These are phyloP conservation scores for Aspergillus carlsbadensis DNA, from an alignment of 495 filamentous ascomycete species.

Conservation along the genomic window DNA sequence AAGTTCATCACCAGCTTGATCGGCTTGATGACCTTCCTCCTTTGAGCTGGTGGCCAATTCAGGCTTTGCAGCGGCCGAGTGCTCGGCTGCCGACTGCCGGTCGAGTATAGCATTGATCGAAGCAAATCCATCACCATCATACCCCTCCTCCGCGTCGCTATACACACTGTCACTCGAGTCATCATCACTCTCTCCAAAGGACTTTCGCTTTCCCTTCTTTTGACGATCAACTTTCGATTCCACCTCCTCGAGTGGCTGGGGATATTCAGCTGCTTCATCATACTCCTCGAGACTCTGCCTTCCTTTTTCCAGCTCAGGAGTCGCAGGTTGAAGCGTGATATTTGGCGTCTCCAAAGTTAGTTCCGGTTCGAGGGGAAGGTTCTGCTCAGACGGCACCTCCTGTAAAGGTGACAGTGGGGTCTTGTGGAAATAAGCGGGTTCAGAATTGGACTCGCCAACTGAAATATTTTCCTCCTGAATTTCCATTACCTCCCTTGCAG, in stretches of 20 bases:
- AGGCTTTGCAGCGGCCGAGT: not conserved
- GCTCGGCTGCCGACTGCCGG: constrained; percentile 31
- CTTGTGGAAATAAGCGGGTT: not conserved
- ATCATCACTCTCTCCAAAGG: constrained; percentile 28
- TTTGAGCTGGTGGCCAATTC: not conserved
- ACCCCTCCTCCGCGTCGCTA: constrained; percentile 83
- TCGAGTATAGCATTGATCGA: constrained; percentile 85
- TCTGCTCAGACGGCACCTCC: not conserved
- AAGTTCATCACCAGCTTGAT: not conserved
- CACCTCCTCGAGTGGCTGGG: constrained; percentile 27
- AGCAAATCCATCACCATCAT: constrained; percentile 74
- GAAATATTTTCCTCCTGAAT: not conserved
- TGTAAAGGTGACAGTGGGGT: not conserved
- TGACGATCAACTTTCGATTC: constrained; percentile 2
- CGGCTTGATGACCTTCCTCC: not conserved
- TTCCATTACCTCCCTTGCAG: constrained; percentile 2
- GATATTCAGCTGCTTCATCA: constrained; percentile 38
- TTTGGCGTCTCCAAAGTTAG: constrained; percentile 34
- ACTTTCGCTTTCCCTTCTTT: constrained; percentile 10
- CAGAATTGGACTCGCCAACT: not conserved
- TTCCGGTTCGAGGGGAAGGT: constrained; percentile 1
- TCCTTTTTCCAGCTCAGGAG: constrained; percentile 42
- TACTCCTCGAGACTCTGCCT: constrained; percentile 36
- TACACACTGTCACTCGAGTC: constrained; percentile 71
- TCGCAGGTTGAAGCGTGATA: constrained; percentile 48